phyloP scores from a whole-genome alignment of 2,329 filamentous ascomycete genomes.

The Paramyrothecium sp. region DNA sequence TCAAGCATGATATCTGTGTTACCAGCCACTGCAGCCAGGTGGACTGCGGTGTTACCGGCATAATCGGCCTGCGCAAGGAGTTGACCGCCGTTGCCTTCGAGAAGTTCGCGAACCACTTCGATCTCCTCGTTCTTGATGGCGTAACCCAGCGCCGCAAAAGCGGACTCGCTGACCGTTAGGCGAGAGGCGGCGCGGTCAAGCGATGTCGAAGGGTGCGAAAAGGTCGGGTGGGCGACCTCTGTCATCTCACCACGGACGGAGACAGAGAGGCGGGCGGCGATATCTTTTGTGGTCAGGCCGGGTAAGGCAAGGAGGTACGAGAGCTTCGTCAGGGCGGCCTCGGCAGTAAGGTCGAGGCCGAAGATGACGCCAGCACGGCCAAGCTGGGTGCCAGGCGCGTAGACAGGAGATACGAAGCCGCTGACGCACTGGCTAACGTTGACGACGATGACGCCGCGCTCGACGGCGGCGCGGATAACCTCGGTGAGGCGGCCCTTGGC shows the following conservation, averaged over 20 bases:
- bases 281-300: slow-evolving; percentile 60
- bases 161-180: slow-evolving; percentile 53
- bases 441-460: slow-evolving; percentile 80
- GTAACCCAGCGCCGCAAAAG: slow-evolving; percentile 77
- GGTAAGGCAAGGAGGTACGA: slow-evolving; percentile 77
- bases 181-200: slow-evolving; percentile 39
- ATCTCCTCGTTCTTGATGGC: slow-evolving; percentile 73
- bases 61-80: slow-evolving; percentile 77
- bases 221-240: slow-evolving; percentile 68
- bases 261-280: slow-evolving; percentile 68
- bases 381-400: slow-evolving; percentile 73
- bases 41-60: slow-evolving; percentile 71
- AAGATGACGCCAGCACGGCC: slow-evolving; percentile 85
- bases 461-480: slow-evolving; percentile 74
- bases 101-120: slow-evolving; percentile 62
- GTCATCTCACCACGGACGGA: slow-evolving; percentile 85
- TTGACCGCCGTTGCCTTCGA: slow-evolving; percentile 62
- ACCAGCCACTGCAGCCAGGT: slow-evolving; percentile 56
- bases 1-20: slow-evolving; percentile 55
- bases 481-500: slow-evolving; percentile 76
- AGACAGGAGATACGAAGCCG: slow-evolving; percentile 75
- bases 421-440: slow-evolving; percentile 88
- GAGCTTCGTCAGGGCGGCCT: slow-evolving; percentile 88
- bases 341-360: slow-evolving; percentile 83
- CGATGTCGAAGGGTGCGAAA: slow-evolving; percentile 68